Evolutionary conservation across 2,329 filamentous ascomycete species (phyloP).

Genomic region (Penicillium frequentans): DNA sequence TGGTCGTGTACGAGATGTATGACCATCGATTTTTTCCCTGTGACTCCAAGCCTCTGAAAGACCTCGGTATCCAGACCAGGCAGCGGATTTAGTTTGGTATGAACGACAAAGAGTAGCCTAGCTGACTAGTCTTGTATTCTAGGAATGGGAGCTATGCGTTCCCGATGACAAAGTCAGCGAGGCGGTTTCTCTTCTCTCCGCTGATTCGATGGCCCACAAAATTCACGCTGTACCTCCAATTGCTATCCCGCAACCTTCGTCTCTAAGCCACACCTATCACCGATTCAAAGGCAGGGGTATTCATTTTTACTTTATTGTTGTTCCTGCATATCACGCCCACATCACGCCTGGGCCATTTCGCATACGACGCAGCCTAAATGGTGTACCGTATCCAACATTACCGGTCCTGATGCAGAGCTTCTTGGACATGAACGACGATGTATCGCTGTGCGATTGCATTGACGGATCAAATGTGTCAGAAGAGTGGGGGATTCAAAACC

Average conservation of each 20-base stretch:
- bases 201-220: constrained; percentile 16
- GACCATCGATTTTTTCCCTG: not conserved
- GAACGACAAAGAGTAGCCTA: constrained; percentile 1
- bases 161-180: constrained; percentile 24
- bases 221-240: constrained; percentile 20
- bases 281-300: constrained; percentile 30
- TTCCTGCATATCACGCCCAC: constrained; percentile 27
- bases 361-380: constrained; percentile 27
- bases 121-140: constrained; percentile 5
- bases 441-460: constrained; percentile 29
- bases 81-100: not conserved
- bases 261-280: constrained; percentile 28
- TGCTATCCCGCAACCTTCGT: constrained; percentile 24
- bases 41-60: not conserved
- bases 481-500: constrained; percentile 27
- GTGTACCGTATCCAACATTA: constrained; percentile 30
- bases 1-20: constrained; percentile 27
- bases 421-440: constrained; percentile 27
- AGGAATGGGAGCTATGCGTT: constrained; percentile 31
- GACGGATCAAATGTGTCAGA: constrained; percentile 31
- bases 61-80: too few species aligned
- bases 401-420: constrained; percentile 29
- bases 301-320: constrained; percentile 27
- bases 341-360: constrained; percentile 25
- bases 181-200: constrained; percentile 23